Percentiles rank a stretch among this genome's conserved stretches.
phyloP scores from a whole-genome alignment of 768 basidiomycete species.

The Inosperma sp. region DNA sequence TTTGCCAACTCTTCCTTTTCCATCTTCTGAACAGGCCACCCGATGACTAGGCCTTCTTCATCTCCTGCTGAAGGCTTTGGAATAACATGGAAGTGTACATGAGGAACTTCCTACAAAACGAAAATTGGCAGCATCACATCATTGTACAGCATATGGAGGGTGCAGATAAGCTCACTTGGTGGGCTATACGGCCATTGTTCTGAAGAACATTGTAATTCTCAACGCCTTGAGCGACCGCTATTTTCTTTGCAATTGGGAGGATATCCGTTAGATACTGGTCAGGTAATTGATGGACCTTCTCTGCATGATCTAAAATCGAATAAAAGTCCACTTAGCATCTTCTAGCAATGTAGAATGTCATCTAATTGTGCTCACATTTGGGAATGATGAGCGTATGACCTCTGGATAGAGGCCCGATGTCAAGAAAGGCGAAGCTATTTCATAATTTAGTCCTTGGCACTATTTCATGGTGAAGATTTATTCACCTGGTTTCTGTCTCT shows the following conservation, averaged over 20 bases:
- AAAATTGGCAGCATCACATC: constrained; percentile 1
- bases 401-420: constrained; percentile 84
- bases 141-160: not conserved
- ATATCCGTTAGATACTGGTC: constrained; percentile 78
- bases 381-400: constrained; percentile 93
- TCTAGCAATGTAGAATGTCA: not conserved
- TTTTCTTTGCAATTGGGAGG: constrained; percentile 82
- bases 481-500: constrained; percentile 70
- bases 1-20: constrained; percentile 63
- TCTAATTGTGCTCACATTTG: constrained; percentile 58
- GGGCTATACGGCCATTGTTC: constrained; percentile 54
- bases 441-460: not conserved
- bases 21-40: constrained; percentile 65
- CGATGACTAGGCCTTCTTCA: constrained; percentile 71
- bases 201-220: constrained; percentile 87
- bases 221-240: constrained; percentile 67
- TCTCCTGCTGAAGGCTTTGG: constrained; percentile 71
- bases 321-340: not conserved
- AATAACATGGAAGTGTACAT: constrained; percentile 93
- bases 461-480: constrained; percentile 34
- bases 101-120: constrained; percentile 57
- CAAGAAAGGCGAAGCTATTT: constrained; percentile 79
- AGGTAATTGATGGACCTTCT: constrained; percentile 82
- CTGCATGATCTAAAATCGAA: constrained; percentile 62
- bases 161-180: constrained; percentile 40